A percentile compares a stretch with the other conserved stretches of the same genome.
These are phyloP conservation scores for Cercospora sp. DNA, from an alignment of 2,329 filamentous ascomycete species.

Conservation along the genomic window DNA sequence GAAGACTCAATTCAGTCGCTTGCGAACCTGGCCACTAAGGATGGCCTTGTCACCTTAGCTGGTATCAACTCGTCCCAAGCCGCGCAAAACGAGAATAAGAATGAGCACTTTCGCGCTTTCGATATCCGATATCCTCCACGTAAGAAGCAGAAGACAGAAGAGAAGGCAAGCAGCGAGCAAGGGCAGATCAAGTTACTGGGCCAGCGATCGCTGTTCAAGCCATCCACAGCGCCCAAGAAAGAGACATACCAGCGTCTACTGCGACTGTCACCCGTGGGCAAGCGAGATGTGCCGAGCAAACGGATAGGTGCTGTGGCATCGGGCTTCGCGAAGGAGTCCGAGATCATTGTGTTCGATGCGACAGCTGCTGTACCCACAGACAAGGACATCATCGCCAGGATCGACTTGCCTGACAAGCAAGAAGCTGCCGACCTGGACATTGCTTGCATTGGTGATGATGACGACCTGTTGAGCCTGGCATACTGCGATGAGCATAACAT, in stretches of 20 bases:
- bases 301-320: conserved; percentile 78
- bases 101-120: conserved; percentile 81
- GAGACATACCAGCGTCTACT: conserved; percentile 63
- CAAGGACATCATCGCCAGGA: conserved; percentile 56
- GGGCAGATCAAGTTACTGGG: conserved; percentile 50
- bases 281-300: conserved; percentile 52
- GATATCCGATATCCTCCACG: conserved; percentile 58
- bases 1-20: conserved; percentile 89
- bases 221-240: conserved; percentile 46
- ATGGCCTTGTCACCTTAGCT: conserved; percentile 61
- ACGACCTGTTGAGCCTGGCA: conserved; percentile 68
- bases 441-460: conserved; percentile 59
- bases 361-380: conserved; percentile 54
- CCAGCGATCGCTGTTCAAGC: conserved; percentile 54
- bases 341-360: conserved; percentile 78
- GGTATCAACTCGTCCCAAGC: conserved; percentile 80
- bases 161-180: conserved; percentile 38
- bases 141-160: conserved; percentile 43
- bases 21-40: conserved; percentile 63
- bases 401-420: conserved; percentile 51
- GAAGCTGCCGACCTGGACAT: conserved; percentile 72
- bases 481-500: conserved; percentile 79
- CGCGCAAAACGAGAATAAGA: conserved; percentile 72
- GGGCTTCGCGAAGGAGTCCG: conserved; percentile 68
- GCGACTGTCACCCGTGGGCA: conserved; percentile 57